These are phyloP conservation scores for Xylaria castorea DNA, from an alignment of 495 filamentous ascomycete species.

Conservation along the genomic window DNA sequence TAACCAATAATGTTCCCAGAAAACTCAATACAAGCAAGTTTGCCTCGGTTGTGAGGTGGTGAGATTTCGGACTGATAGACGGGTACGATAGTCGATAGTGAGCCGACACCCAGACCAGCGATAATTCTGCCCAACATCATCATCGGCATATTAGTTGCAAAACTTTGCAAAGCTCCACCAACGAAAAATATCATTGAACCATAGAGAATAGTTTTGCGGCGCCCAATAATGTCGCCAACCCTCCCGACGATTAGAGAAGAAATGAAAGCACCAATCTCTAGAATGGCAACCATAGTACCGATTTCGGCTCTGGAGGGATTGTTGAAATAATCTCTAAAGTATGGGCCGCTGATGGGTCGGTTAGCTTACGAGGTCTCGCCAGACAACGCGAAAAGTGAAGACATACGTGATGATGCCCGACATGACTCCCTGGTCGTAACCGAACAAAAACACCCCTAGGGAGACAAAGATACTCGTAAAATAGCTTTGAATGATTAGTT, in stretches of 20 bases:
- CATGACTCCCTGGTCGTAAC: slow-evolving; percentile 99
- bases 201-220: slow-evolving; percentile 89
- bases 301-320: slow-evolving; percentile 83
- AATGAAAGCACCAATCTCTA: slow-evolving; percentile 92
- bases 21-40: slow-evolving; percentile 97
- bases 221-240: slow-evolving; percentile 90
- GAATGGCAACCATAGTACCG: slow-evolving; percentile 94
- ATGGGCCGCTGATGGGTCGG: slow-evolving; percentile 65
- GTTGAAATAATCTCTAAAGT: slow-evolving; percentile 91
- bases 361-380: slow-evolving; percentile 30
- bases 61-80: slow-evolving; percentile 99
- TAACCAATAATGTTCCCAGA: slow-evolving; percentile 96
- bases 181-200: slow-evolving; percentile 92
- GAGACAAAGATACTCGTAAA: slow-evolving; percentile 99
- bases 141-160: slow-evolving; percentile 82
- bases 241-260: slow-evolving; percentile 88
- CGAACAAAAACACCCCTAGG: slow-evolving; percentile 95
- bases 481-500: slow-evolving; percentile 68
- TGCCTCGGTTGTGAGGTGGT: slow-evolving; percentile 92
- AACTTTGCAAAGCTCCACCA: slow-evolving; percentile 85
- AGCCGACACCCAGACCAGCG: slow-evolving; percentile 92
- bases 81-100: slow-evolving; percentile 94
- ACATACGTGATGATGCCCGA: slow-evolving; percentile 97
- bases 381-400: slow-evolving; percentile 20
- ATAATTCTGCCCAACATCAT: slow-evolving; percentile 92